Conservation (phyloP, 164 flowering plant genomes). For the Aristolochia californica region DNA sequence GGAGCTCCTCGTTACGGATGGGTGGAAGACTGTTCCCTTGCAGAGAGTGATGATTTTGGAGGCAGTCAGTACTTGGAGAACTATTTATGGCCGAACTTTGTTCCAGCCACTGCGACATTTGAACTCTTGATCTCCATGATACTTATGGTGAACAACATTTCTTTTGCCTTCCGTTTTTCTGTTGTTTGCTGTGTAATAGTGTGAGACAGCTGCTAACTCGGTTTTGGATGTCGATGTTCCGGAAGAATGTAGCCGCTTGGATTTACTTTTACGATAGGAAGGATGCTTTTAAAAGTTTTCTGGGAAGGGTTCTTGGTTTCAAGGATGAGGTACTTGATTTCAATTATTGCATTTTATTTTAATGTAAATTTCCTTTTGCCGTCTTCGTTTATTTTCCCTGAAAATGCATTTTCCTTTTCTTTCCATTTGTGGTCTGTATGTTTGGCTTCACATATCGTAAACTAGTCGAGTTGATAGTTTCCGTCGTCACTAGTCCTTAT, state of each 20-base stretch:
- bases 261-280: slow-evolving; percentile 67
- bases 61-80: slow-evolving; percentile 94
- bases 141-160: slow-evolving; percentile 81
- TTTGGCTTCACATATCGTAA: too few species aligned
- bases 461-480: too few species aligned
- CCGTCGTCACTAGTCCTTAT: too few species aligned
- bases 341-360: not conserved
- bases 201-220: not conserved
- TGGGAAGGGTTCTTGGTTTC: slow-evolving; percentile 68
- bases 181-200: too few species aligned
- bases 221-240: slow-evolving; percentile 43
- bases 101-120: slow-evolving; percentile 55
- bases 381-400: too few species aligned
- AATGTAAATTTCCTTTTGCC: not conserved
- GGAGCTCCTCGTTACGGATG: slow-evolving; percentile 52
- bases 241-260: slow-evolving; percentile 98
- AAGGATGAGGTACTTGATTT: slow-evolving; percentile 48
- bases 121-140: slow-evolving; percentile 99
- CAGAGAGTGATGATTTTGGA: slow-evolving; percentile 93
- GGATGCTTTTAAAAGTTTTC: slow-evolving; percentile 57
- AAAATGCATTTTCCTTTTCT: too few species aligned
- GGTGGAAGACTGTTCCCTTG: slow-evolving; percentile 64
- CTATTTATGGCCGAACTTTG: slow-evolving; percentile 88
- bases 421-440: too few species aligned
- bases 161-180: not conserved